Evolutionary conservation across 2,329 filamentous ascomycete genomes (phyloP).

Genomic region (Aspergillus tamarii): DNA sequence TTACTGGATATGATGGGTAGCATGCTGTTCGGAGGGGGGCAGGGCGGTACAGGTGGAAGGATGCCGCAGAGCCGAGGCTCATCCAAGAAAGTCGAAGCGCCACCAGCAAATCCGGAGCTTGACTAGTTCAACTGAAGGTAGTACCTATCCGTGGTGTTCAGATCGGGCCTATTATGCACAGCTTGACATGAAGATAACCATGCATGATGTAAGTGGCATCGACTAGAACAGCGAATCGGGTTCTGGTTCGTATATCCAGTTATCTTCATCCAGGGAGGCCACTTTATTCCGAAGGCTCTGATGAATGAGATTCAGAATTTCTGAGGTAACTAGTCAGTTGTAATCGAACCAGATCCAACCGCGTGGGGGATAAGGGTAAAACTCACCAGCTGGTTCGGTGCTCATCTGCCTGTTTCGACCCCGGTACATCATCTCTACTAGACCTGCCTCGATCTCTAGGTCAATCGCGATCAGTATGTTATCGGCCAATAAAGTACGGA

Average conservation of each 20-base stretch:
- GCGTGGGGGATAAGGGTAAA: conserved; percentile 3
- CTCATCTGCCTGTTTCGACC: conserved; percentile 56
- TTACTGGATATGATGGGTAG: conserved; percentile 98
- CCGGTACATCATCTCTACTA: conserved; percentile 48
- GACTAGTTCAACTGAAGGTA: conserved; percentile 36
- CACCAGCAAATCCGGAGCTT: conserved; percentile 49
- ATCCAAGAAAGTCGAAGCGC: conserved; percentile 52
- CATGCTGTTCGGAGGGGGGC: conserved; percentile 79
- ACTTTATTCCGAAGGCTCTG: conserved; percentile 74
- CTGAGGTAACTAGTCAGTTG: conserved; percentile 43
- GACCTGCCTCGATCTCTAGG: conserved; percentile 49
- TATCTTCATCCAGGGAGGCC: conserved; percentile 74
- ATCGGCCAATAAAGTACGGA: neutral
- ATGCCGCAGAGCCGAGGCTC: conserved; percentile 35
- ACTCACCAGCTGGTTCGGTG: conserved; percentile 66
- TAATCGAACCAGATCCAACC: neutral
- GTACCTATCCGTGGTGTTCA: neutral
- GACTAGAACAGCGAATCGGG: conserved; percentile 45
- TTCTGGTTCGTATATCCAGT: conserved; percentile 87
- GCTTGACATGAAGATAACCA: conserved; percentile 6
- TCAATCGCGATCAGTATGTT: conserved; percentile 14
- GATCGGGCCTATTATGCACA: neutral
- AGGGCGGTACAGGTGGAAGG: conserved; percentile 45
- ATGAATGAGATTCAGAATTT: conserved; percentile 70
- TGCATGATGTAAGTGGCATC: conserved; percentile 13